Percentiles rank a stretch among this genome's conserved stretches.
Evolutionary conservation across 2,329 filamentous ascomycete species (phyloP).

Genomic region (Rhynchosporium graminicola): DNA sequence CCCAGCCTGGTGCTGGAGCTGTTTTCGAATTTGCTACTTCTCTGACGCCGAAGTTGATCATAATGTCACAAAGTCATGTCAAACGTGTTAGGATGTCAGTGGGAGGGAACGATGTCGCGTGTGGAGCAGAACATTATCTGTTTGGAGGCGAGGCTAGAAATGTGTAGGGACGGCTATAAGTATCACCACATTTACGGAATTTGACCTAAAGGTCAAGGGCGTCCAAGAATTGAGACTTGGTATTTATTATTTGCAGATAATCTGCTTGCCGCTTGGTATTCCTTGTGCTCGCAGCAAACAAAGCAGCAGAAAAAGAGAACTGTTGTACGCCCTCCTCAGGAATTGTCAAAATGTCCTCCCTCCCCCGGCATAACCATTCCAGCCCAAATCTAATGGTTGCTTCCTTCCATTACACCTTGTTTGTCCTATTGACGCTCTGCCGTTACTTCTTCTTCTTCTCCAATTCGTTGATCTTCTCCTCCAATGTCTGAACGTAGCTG

Average conservation of each 20-base stretch:
- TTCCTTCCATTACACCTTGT: conserved; percentile 15
- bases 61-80: conserved; percentile 37
- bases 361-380: conserved; percentile 6
- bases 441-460: conserved; percentile 65
- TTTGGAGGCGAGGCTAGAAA: conserved; percentile 27
- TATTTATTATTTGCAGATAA: conserved; percentile 21
- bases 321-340: conserved; percentile 28
- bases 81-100: conserved; percentile 18
- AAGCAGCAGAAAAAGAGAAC: conserved; percentile 25
- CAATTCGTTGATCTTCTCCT: conserved; percentile 72
- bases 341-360: conserved; percentile 16
- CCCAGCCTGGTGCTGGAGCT: conserved; percentile 80
- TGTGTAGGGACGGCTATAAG: not conserved
- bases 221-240: conserved; percentile 10
- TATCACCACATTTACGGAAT: not conserved
- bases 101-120: conserved; percentile 10
- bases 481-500: conserved; percentile 77
- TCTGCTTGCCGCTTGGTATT: conserved; percentile 23
- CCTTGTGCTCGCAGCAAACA: conserved; percentile 25
- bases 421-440: not conserved
- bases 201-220: not conserved
- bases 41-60: conserved; percentile 76
- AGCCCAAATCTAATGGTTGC: conserved; percentile 9
- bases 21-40: conserved; percentile 73
- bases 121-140: conserved; percentile 3